These are phyloP conservation scores for Zygotorulaspora florentina DNA, from an alignment of 805 yeast species.

Conservation along the genomic window DNA sequence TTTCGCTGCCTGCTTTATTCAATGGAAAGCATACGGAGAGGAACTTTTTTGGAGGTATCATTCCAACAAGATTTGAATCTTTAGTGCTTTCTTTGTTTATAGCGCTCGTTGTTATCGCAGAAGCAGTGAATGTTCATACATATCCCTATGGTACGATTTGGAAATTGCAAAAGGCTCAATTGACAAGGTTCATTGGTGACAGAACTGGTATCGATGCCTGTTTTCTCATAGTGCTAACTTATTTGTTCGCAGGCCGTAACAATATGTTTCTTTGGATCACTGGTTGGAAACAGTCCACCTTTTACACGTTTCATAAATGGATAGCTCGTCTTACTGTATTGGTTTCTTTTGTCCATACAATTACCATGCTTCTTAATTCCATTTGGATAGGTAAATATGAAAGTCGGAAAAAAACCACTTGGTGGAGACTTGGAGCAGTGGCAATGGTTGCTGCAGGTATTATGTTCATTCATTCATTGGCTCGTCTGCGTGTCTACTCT, in stretches of 20 bases:
- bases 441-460: constrained; percentile 32
- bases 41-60: constrained; percentile 7
- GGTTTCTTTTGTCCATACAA: constrained; percentile 11
- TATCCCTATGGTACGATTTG: constrained; percentile 8
- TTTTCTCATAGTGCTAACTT: constrained; percentile 49
- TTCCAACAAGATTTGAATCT: constrained; percentile 20
- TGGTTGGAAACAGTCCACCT: constrained; percentile 57
- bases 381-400: constrained; percentile 32
- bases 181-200: constrained; percentile 39
- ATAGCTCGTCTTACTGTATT: constrained; percentile 42
- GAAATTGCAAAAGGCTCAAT: constrained; percentile 7
- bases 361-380: constrained; percentile 8
- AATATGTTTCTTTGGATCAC: constrained; percentile 57
- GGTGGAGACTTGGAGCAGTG: constrained; percentile 35
- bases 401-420: constrained; percentile 18
- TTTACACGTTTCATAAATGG: constrained; percentile 61
- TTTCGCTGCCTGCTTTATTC: constrained; percentile 15
- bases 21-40: constrained; percentile 8
- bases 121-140: constrained; percentile 8
- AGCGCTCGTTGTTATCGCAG: constrained; percentile 12
- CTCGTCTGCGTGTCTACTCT: constrained; percentile 40
- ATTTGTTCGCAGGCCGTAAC: constrained; percentile 65
- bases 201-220: constrained; percentile 47
- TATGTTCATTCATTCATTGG: constrained; percentile 41
- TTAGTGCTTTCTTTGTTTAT: constrained; percentile 14